phyloP scores from a whole-genome alignment of 2,329 filamentous ascomycete species.

The Neofusicoccum umdonicola region DNA sequence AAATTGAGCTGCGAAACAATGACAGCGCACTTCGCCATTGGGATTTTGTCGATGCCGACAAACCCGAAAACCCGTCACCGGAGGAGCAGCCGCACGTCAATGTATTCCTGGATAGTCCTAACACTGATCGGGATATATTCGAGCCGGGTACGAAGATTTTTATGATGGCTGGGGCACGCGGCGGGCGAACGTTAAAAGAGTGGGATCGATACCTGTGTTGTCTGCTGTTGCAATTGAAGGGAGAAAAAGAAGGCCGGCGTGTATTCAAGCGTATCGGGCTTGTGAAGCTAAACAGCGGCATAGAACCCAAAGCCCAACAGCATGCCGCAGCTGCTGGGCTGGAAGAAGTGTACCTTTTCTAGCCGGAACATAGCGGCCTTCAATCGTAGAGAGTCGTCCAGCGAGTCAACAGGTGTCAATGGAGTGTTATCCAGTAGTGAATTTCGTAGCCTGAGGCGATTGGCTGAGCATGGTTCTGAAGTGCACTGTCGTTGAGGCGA shows the following conservation, averaged over 20 bases:
- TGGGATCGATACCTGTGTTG: slow-evolving; percentile 17
- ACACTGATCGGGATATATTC: slow-evolving; percentile 17
- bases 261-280: slow-evolving; percentile 18
- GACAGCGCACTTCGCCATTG: neutral
- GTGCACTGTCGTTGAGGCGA: too few species aligned
- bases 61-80: neutral
- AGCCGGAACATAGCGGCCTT: too few species aligned
- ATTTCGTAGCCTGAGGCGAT: neutral
- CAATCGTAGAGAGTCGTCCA: neutral
- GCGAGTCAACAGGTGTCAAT: neutral
- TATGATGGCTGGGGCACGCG: slow-evolving; percentile 18
- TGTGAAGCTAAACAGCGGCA: too few species aligned
- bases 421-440: neutral
- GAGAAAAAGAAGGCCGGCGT: neutral
- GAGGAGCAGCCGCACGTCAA: neutral
- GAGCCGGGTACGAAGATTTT: slow-evolving; percentile 12
- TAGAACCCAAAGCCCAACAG: too few species aligned
- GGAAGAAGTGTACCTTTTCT: too few species aligned
- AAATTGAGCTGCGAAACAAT: slow-evolving; percentile 14
- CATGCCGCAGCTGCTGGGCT: too few species aligned
- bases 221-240: slow-evolving; percentile 16
- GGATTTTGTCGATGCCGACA: neutral
- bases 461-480: neutral
- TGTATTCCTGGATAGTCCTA: slow-evolving; percentile 20
- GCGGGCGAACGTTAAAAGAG: slow-evolving; percentile 2